Evolutionary conservation across 23 red algal species (phyloP).

Genomic region (Gracilaria vermiculophylla): DNA sequence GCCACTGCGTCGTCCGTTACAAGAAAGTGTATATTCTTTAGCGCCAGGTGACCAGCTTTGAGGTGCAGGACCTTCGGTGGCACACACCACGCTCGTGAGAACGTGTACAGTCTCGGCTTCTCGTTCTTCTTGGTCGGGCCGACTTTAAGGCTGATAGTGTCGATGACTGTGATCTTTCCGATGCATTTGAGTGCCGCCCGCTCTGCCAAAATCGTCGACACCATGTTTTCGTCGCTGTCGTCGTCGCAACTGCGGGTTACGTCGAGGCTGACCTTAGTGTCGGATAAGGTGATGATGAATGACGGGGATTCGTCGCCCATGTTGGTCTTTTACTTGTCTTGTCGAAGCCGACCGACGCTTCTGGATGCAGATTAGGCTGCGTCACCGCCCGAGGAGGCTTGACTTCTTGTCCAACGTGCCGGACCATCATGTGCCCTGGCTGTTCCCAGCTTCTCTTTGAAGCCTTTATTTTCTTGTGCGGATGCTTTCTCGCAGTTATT

Average conservation of each 20-base stretch:
- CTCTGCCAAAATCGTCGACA: conserved; percentile 12
- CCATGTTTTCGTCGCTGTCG: conserved; percentile 12
- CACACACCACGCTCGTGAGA: neutral
- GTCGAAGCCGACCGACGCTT: neutral
- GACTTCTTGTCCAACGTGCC: neutral
- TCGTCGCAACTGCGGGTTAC: conserved; percentile 31
- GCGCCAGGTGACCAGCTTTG: neutral
- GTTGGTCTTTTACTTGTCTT: neutral
- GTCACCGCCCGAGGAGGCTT: neutral
- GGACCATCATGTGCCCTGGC: neutral
- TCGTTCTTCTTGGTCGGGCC: neutral
- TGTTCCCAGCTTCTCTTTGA: neutral
- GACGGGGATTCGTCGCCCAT: neutral
- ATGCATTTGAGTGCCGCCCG: neutral
- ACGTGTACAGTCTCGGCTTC: neutral
- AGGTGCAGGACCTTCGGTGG: neutral
- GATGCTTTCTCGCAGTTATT: too few species aligned
- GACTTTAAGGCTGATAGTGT: neutral
- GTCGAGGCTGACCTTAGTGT: neutral
- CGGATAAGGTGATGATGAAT: neutral
- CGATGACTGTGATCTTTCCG: neutral
- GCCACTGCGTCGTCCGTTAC: neutral
- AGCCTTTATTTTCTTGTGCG: neutral
- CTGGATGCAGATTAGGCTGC: neutral
- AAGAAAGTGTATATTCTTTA: neutral